These are phyloP conservation scores for Silybum marianum DNA, from an alignment of 129 eudicot genomes.

Conservation along the genomic window DNA sequence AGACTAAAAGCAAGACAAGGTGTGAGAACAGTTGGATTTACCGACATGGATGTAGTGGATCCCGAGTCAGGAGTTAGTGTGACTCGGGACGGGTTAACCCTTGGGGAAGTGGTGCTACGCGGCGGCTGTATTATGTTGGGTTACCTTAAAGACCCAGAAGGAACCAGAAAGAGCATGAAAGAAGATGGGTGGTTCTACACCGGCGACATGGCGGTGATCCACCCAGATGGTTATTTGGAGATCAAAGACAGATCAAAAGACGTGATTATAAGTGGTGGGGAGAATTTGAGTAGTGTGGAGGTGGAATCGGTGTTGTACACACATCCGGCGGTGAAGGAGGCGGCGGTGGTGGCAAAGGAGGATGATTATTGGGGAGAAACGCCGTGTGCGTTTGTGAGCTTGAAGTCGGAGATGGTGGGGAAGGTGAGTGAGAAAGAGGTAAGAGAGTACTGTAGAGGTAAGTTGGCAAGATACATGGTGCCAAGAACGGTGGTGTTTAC, in stretches of 20 bases:
- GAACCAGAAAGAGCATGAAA: slow-evolving; percentile 35
- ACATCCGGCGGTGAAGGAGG: slow-evolving; percentile 51
- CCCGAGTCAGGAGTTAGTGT: slow-evolving; percentile 39
- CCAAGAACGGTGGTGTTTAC: slow-evolving; percentile 59
- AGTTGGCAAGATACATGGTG: slow-evolving; percentile 55
- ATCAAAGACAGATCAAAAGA: slow-evolving; percentile 61
- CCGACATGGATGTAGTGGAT: slow-evolving; percentile 44
- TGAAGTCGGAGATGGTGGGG: slow-evolving; percentile 35
- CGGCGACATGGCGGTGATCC: slow-evolving; percentile 63
- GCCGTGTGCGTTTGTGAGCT: slow-evolving; percentile 67
- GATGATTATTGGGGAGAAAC: slow-evolving; percentile 66
- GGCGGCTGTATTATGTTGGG: slow-evolving; percentile 56
- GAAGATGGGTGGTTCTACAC: slow-evolving; percentile 60
- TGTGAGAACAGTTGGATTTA: slow-evolving; percentile 43
- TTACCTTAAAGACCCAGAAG: slow-evolving; percentile 47
- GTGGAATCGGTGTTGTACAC: slow-evolving; percentile 55
- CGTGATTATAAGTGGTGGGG: slow-evolving; percentile 59
- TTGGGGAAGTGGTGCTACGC: slow-evolving; percentile 51
- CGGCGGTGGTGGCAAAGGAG: slow-evolving; percentile 59
- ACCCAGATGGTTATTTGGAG: slow-evolving; percentile 59
- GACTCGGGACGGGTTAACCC: slow-evolving; percentile 37
- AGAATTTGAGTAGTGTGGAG: slow-evolving; percentile 64
- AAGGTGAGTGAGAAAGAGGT: slow-evolving; percentile 29
- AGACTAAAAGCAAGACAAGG: slow-evolving; percentile 51
- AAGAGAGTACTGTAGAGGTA: slow-evolving; percentile 42